Evolutionary conservation across 306 rosid species (phyloP).

Genomic region (Casuarina glauca): DNA sequence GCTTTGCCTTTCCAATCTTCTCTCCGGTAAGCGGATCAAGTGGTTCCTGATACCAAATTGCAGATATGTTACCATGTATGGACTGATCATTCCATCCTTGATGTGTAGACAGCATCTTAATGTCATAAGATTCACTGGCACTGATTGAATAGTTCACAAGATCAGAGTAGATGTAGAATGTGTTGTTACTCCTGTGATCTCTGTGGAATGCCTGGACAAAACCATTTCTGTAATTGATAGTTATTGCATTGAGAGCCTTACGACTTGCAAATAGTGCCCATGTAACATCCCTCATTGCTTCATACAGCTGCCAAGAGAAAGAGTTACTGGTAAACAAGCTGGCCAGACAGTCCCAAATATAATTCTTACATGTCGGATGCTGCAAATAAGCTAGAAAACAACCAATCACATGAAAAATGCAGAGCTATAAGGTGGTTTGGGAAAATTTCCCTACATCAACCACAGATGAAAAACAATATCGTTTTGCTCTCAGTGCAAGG

Average conservation of each 20-base stretch:
- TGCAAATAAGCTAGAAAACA: too few species aligned
- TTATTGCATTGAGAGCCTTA: conserved; percentile 88
- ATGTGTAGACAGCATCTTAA: conserved; percentile 39
- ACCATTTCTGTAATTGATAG: conserved; percentile 85
- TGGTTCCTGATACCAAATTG: conserved; percentile 90
- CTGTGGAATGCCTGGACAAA: conserved; percentile 97
- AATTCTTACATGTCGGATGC: neutral
- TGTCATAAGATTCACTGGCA: conserved; percentile 34
- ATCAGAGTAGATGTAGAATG: conserved; percentile 91
- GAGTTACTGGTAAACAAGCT: conserved; percentile 17
- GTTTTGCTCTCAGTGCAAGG: too few species aligned
- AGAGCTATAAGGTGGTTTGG: too few species aligned
- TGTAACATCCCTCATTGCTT: conserved; percentile 81
- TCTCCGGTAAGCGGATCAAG: conserved; percentile 87
- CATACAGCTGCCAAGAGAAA: conserved; percentile 80
- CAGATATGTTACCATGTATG: conserved; percentile 73
- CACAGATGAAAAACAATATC: too few species aligned
- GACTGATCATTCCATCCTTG: conserved; percentile 64
- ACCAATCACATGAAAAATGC: too few species aligned
- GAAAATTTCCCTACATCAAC: too few species aligned
- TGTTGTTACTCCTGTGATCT: conserved; percentile 79
- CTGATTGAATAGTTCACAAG: conserved; percentile 81
- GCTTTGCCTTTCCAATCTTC: conserved; percentile 83
- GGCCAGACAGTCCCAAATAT: conserved; percentile 15
- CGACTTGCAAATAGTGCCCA: conserved; percentile 92